Evolutionary conservation across 371 early-diverging fungal genomes (phyloP).

Genomic region (Mucor indicus): DNA sequence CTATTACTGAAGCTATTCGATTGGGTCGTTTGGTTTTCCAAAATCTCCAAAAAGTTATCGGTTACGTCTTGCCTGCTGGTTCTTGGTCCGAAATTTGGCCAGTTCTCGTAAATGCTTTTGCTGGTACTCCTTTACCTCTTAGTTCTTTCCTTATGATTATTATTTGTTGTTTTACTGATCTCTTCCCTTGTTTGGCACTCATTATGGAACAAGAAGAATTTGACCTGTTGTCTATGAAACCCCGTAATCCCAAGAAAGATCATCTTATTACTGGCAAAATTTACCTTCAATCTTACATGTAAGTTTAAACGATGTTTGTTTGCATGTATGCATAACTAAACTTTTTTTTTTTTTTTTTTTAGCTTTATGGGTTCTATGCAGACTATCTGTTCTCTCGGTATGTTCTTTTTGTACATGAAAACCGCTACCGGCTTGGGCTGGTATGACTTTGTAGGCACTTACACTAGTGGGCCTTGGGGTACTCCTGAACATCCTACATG

Average conservation of each 20-base stretch:
- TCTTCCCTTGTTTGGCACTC: slow-evolving; percentile 51
- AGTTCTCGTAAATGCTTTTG: slow-evolving; percentile 61
- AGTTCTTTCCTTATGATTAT: slow-evolving; percentile 60
- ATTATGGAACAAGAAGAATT: slow-evolving; percentile 63
- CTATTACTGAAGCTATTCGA: slow-evolving; percentile 67
- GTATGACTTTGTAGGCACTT: slow-evolving; percentile 36
- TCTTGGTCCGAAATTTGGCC: slow-evolving; percentile 69
- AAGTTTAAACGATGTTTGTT: no score
- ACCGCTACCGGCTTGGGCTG: not conserved
- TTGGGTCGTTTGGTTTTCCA: slow-evolving; percentile 79
- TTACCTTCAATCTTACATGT: slow-evolving; percentile 57
- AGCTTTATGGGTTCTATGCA: slow-evolving; percentile 62
- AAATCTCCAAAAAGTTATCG: slow-evolving; percentile 75
- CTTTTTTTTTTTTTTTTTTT: no score
- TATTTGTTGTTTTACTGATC: slow-evolving; percentile 52
- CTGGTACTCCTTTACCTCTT: slow-evolving; percentile 62
- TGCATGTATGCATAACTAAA: no score
- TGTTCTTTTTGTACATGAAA: slow-evolving; percentile 58
- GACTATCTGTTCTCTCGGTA: slow-evolving; percentile 49
- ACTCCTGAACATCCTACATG: slow-evolving; percentile 45
- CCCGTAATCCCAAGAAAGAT: slow-evolving; percentile 60
- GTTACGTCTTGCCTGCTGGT: slow-evolving; percentile 71
- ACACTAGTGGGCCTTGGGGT: slow-evolving; percentile 30
- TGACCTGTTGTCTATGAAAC: slow-evolving; percentile 52
- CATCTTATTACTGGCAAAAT: slow-evolving; percentile 49